These are phyloP conservation scores for Acanthamoeba rhysodes DNA, from an alignment of 208 protist genomes.

Conservation along the genomic window DNA sequence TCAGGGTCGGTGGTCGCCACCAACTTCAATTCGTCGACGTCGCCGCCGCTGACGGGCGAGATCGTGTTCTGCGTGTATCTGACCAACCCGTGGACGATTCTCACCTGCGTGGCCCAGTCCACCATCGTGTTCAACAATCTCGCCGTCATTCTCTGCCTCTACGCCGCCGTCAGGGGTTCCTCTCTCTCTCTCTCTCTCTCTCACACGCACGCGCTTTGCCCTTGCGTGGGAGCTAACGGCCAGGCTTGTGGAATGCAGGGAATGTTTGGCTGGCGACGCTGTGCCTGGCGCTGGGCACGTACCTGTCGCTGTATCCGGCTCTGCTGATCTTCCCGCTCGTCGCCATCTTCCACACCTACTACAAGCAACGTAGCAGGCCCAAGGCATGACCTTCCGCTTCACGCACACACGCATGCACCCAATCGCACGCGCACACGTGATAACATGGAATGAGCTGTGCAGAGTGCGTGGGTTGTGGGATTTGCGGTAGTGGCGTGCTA, in stretches of 20 bases:
- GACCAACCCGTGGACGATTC: slow-evolving; percentile 73
- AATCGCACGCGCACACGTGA: background rate
- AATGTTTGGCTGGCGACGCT: slow-evolving; percentile 70
- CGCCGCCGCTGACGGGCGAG: slow-evolving; percentile 21
- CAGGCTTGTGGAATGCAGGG: background rate
- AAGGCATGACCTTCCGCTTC: background rate
- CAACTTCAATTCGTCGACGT: background rate
- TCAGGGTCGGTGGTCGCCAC: background rate
- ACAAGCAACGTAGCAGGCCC: background rate
- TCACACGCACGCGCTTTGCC: background rate
- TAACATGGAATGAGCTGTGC: background rate
- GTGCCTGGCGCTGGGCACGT: slow-evolving; percentile 63
- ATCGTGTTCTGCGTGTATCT: slow-evolving; percentile 74
- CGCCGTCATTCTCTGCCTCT: slow-evolving; percentile 61
- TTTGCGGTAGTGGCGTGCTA: background rate
- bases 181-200: no score
- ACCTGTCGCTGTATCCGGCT: slow-evolving; percentile 65
- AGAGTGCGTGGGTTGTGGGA: background rate
- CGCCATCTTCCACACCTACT: slow-evolving; percentile 40
- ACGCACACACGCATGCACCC: background rate
- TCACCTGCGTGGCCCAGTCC: slow-evolving; percentile 70
- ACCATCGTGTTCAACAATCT: slow-evolving; percentile 77
- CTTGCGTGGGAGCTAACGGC: background rate
- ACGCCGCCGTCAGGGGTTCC: slow-evolving; percentile 66
- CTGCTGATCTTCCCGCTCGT: slow-evolving; percentile 66